Evolutionary conservation across 305 asterid species (phyloP).

Genomic region (Plantago coronopus): DNA sequence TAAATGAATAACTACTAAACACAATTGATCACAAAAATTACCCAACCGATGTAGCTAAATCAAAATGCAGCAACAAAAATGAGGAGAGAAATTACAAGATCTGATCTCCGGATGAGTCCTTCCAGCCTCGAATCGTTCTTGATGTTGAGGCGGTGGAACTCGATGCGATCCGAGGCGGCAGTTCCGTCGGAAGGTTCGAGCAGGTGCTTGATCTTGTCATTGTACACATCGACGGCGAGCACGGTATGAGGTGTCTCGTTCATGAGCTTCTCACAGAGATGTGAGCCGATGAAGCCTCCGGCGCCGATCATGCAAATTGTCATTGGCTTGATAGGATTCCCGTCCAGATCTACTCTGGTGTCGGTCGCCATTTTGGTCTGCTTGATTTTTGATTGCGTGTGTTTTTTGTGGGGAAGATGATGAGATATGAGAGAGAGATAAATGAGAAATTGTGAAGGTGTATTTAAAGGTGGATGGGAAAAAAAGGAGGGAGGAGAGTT

Average conservation of each 20-base stretch:
- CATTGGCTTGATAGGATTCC: constrained; percentile 64
- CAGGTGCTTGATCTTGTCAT: constrained; percentile 81
- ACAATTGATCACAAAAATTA: neutral
- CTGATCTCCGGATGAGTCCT: constrained; percentile 89
- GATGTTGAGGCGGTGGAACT: constrained; percentile 86
- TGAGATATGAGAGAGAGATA: constrained; percentile 2
- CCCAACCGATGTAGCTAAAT: constrained; percentile 15
- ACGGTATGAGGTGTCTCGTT: constrained; percentile 75
- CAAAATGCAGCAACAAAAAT: constrained; percentile 20
- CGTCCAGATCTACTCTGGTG: constrained; percentile 88
- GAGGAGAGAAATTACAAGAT: constrained; percentile 53
- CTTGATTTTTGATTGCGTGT: too few species aligned
- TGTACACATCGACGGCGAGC: constrained; percentile 78
- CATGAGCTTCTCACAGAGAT: constrained; percentile 89
- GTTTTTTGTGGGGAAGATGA: neutral
- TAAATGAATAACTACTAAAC: too few species aligned
- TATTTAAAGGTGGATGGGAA: constrained; percentile 50
- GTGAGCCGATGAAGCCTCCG: constrained; percentile 96
- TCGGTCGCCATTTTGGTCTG: constrained; percentile 43
- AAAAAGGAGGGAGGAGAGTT: constrained; percentile 52
- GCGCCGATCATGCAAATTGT: constrained; percentile 96
- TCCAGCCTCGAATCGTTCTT: constrained; percentile 94
- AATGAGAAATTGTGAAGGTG: constrained; percentile 25
- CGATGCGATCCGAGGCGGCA: constrained; percentile 53
- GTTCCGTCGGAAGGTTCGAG: constrained; percentile 53